phyloP scores from a whole-genome alignment of 495 filamentous ascomycete genomes.

The Hypoxylon perforatum region DNA sequence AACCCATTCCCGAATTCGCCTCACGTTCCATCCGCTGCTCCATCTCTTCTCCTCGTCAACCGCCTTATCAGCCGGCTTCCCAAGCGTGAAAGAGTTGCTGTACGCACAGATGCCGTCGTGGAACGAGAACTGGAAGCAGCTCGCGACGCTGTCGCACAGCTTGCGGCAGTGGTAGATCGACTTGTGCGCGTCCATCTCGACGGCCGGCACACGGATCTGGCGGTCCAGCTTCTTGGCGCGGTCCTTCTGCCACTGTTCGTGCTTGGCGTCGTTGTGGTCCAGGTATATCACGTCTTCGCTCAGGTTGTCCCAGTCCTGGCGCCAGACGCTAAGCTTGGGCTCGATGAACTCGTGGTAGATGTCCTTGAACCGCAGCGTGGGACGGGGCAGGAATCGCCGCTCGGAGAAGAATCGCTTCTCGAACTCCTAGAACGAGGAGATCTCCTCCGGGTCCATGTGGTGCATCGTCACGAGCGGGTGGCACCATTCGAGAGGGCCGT shows the following conservation, averaged over 20 bases:
- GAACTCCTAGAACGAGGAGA: constrained; percentile 65
- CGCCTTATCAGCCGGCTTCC: constrained; percentile 43
- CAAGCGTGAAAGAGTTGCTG: constrained; percentile 45
- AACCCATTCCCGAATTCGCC: constrained; percentile 49
- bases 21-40: constrained; percentile 53
- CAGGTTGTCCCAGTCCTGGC: constrained; percentile 63
- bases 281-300: constrained; percentile 56
- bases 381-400: constrained; percentile 1
- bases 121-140: constrained; percentile 55
- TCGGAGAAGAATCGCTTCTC: constrained; percentile 50
- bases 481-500: constrained; percentile 66
- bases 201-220: constrained; percentile 39
- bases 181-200: constrained; percentile 52
- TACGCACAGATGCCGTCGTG: constrained; percentile 46
- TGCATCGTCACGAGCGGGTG: constrained; percentile 70
- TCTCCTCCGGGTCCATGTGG: constrained; percentile 65
- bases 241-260: constrained; percentile 41
- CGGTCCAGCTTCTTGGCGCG: constrained; percentile 43
- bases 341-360: constrained; percentile 58
- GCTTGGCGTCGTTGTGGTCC: constrained; percentile 24
- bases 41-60: constrained; percentile 20
- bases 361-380: constrained; percentile 56
- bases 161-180: constrained; percentile 55
- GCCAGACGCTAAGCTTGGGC: constrained; percentile 44
- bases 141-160: constrained; percentile 53